Percentiles rank a stretch among this genome's conserved stretches.
Conservation (phyloP, 2,329 filamentous ascomycete genomes). For the Aspergillus intermedius region DNA sequence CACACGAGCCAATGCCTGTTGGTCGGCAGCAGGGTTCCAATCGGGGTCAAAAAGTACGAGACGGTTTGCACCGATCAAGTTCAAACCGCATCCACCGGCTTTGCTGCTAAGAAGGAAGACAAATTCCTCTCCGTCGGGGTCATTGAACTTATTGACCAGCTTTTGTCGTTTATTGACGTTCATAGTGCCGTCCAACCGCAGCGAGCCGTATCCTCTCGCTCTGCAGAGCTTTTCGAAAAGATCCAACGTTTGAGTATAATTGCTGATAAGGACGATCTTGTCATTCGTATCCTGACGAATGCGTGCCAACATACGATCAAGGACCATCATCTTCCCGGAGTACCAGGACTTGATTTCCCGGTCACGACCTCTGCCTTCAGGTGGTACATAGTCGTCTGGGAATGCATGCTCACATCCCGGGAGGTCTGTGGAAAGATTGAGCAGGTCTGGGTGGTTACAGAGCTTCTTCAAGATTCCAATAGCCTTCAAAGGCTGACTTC, state of each 20-base stretch:
- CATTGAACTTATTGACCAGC: slow-evolving; percentile 95
- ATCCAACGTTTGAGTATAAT: slow-evolving; percentile 94
- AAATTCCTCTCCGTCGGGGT: slow-evolving; percentile 83
- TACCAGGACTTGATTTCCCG: slow-evolving; percentile 93
- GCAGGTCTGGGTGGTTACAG: slow-evolving; percentile 93
- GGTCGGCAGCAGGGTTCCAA: slow-evolving; percentile 97
- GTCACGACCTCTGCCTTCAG: slow-evolving; percentile 79
- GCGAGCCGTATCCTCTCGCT: slow-evolving; percentile 70
- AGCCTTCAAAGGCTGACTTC: slow-evolving; percentile 90
- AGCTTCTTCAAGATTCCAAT: slow-evolving; percentile 97
- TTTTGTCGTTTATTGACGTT: slow-evolving; percentile 96
- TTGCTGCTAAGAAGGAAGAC: slow-evolving; percentile 96
- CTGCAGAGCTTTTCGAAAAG: slow-evolving; percentile 89
- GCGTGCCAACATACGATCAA: slow-evolving; percentile 95
- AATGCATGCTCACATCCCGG: slow-evolving; percentile 77
- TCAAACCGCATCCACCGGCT: slow-evolving; percentile 92
- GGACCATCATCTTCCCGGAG: slow-evolving; percentile 94
- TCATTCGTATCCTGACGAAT: slow-evolving; percentile 96
- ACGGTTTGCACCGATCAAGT: slow-evolving; percentile 88
- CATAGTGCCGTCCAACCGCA: slow-evolving; percentile 95
- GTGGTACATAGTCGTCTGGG: slow-evolving; percentile 82
- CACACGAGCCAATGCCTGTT: slow-evolving; percentile 92
- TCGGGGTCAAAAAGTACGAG: slow-evolving; percentile 94
- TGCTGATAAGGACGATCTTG: slow-evolving; percentile 98
- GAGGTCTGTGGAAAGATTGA: slow-evolving; percentile 74